These are phyloP conservation scores for Hyaloraphidium curvatum DNA, from an alignment of 192 early-diverging fungal species.

Conservation along the genomic window DNA sequence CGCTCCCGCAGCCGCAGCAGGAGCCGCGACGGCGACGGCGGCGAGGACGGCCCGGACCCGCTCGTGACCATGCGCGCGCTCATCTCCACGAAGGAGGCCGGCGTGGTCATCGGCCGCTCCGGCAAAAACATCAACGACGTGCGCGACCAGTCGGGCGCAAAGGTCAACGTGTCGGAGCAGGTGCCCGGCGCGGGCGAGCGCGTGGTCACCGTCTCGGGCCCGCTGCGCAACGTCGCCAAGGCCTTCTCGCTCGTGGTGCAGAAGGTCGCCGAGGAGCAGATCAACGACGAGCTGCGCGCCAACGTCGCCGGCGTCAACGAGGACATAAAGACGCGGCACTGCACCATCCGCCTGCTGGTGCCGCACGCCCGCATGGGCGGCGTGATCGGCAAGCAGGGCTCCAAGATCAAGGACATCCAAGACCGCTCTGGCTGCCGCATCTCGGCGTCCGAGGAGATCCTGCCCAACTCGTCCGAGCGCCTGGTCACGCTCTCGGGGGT, in stretches of 20 bases:
- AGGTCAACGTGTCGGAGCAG: constrained; percentile 8
- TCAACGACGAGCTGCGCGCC: not conserved
- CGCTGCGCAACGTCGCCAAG: constrained; percentile 1
- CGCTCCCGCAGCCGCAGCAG: not conserved
- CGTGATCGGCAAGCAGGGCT: constrained; percentile 49
- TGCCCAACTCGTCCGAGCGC: constrained; percentile 5
- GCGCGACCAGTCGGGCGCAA: constrained; percentile 1
- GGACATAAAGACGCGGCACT: not conserved
- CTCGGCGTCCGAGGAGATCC: not conserved
- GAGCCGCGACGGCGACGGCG: constrained; percentile 9
- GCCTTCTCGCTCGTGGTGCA: not conserved
- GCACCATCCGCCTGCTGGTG: constrained; percentile 59
- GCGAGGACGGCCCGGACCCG: constrained; percentile 25
- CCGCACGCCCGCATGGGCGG: constrained; percentile 78
- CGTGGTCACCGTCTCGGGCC: constrained; percentile 4
- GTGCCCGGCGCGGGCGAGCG: constrained; percentile 4
- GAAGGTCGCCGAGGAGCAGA: not conserved
- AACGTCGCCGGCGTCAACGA: not conserved
- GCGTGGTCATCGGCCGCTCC: constrained; percentile 65
- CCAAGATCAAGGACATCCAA: constrained; percentile 5
- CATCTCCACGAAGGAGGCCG: constrained; percentile 83
- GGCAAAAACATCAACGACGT: constrained; percentile 27
- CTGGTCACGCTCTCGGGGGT: not conserved
- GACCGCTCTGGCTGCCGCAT: not conserved
- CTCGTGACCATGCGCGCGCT: constrained; percentile 66